Evolutionary conservation across 83 land plant genomes (phyloP).

Genomic region (Thuja plicata): DNA sequence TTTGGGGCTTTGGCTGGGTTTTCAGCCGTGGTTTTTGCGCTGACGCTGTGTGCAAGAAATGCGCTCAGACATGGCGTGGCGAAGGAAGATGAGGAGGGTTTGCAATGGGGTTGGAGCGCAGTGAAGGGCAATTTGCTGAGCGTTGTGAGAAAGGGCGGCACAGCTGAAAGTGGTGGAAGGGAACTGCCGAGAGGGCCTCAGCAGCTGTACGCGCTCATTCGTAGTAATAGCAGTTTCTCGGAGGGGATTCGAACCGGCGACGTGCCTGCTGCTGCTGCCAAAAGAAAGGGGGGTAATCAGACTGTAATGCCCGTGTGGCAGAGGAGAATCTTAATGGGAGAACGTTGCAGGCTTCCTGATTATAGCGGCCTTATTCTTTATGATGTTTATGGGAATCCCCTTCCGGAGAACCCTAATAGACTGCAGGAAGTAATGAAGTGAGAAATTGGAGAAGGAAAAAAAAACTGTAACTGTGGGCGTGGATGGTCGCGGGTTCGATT

Average conservation of each 20-base stretch:
- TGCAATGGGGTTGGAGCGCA: not conserved
- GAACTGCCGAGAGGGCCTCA: not conserved
- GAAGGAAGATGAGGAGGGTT: not conserved
- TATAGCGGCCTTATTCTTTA: constrained; percentile 70
- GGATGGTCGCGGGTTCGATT: too few species aligned
- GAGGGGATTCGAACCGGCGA: not conserved
- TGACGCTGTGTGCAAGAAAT: not conserved
- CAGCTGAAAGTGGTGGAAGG: not conserved
- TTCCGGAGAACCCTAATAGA: not conserved
- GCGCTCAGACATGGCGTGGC: not conserved
- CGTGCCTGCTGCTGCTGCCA: not conserved
- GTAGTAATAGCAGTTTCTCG: not conserved
- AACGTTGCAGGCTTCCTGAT: constrained; percentile 55
- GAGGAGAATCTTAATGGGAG: constrained; percentile 62
- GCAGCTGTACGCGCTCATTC: not conserved
- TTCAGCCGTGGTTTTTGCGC: not conserved
- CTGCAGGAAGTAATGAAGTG: not conserved
- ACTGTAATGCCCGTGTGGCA: not conserved
- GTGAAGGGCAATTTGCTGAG: not conserved
- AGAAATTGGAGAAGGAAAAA: not conserved
- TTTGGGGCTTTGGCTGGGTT: not conserved
- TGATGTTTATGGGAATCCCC: constrained; percentile 28
- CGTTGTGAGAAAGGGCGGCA: not conserved
- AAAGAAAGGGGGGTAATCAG: not conserved
- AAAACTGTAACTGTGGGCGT: not conserved